A percentile compares a stretch with the other conserved stretches of the same genome.
phyloP scores from a whole-genome alignment of 352 stramenopile species.

The Pythium dissimile region DNA sequence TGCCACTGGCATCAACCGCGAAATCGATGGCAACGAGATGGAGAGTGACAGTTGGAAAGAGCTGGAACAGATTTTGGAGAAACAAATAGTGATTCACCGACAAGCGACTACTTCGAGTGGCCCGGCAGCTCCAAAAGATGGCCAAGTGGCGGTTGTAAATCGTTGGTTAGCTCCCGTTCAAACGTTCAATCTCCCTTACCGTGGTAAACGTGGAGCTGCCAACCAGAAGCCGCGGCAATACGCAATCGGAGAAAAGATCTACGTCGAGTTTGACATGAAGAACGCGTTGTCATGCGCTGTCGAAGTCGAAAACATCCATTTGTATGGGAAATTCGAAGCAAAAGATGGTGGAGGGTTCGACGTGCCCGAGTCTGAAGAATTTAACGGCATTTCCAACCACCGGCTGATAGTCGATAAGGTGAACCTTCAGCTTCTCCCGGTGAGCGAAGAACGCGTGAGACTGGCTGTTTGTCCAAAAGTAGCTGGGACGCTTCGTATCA shows the following conservation, averaged over 20 bases:
- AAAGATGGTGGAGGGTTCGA: slow-evolving; percentile 25
- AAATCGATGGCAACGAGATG: slow-evolving; percentile 60
- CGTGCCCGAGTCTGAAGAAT: slow-evolving; percentile 33
- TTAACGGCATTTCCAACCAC: slow-evolving; percentile 8
- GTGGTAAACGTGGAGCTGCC: slow-evolving; percentile 42
- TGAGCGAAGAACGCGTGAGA: slow-evolving; percentile 71
- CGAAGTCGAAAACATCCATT: slow-evolving; percentile 75
- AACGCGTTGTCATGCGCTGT: slow-evolving; percentile 82
- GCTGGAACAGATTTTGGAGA: slow-evolving; percentile 47
- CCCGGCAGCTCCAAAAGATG: not conserved
- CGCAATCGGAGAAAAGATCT: slow-evolving; percentile 70
- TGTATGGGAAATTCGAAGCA: slow-evolving; percentile 70
- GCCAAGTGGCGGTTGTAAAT: not conserved
- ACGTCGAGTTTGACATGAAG: slow-evolving; percentile 87
- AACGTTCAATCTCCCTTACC: slow-evolving; percentile 48
- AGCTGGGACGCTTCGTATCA: slow-evolving; percentile 56
- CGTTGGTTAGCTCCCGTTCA: slow-evolving; percentile 50
- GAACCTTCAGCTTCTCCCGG: slow-evolving; percentile 72
- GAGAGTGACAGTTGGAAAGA: slow-evolving; percentile 63
- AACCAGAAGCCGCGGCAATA: slow-evolving; percentile 54
- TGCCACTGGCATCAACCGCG: slow-evolving; percentile 58
- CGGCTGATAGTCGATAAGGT: slow-evolving; percentile 61
- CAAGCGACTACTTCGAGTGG: slow-evolving; percentile 29
- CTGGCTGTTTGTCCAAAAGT: slow-evolving; percentile 59
- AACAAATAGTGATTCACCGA: slow-evolving; percentile 63